These are phyloP conservation scores for Penstemon davidsonii DNA, from an alignment of 257 asterid species.

Conservation along the genomic window DNA sequence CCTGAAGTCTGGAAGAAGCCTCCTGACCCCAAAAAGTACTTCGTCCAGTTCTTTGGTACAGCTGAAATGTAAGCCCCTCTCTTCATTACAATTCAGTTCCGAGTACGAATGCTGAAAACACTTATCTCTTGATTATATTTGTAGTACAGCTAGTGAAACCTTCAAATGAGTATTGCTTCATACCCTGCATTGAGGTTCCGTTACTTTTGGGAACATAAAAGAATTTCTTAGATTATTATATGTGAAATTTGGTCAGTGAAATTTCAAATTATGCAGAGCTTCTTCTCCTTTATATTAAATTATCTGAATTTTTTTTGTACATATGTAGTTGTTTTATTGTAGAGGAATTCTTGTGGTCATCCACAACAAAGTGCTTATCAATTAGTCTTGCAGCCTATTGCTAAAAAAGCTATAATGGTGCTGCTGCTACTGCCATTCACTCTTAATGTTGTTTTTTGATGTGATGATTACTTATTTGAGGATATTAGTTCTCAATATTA, in stretches of 20 bases:
- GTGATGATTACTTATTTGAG: neutral
- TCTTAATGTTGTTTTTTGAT: neutral
- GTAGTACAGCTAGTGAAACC: constrained; percentile 6
- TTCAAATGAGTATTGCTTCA: neutral
- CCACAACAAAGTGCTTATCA: too few species aligned
- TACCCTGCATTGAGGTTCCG: constrained; percentile 12
- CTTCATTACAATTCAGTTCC: constrained; percentile 1
- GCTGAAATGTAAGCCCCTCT: constrained; percentile 69
- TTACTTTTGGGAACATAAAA: neutral
- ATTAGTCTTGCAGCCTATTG: neutral
- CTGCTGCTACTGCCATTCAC: neutral
- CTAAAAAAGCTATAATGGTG: neutral
- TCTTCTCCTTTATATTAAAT: too few species aligned
- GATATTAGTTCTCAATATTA: neutral
- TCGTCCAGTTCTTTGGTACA: constrained; percentile 87
- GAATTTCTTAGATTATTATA: neutral
- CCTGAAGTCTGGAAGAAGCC: constrained; percentile 71
- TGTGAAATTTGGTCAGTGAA: neutral
- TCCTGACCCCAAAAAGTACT: constrained; percentile 75
- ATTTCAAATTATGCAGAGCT: neutral
- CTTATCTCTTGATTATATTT: constrained; percentile 1
- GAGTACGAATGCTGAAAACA: constrained; percentile 18
- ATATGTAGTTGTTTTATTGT: too few species aligned
- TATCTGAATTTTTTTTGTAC: too few species aligned
- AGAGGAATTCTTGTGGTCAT: too few species aligned